phyloP scores from a whole-genome alignment of 768 basidiomycete species.

The Auricularia cornea region DNA sequence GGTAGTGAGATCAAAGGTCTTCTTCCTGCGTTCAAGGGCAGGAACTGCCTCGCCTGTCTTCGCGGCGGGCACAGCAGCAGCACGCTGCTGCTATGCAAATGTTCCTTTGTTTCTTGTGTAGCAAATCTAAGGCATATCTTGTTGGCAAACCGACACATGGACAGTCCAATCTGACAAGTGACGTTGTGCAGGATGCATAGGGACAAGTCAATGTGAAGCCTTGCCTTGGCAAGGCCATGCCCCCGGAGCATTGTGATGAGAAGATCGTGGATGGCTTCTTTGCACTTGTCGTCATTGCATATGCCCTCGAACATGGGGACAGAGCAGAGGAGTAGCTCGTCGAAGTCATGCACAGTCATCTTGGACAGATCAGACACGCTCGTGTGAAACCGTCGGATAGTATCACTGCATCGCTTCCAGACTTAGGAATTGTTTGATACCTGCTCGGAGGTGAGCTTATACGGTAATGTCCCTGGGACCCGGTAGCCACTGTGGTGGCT shows the following conservation, averaged over 20 bases:
- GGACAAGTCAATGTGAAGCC: conserved; percentile 3
- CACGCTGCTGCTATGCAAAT: conserved; percentile 16
- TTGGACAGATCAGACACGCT: conserved; percentile 4
- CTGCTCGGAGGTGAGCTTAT: too few species aligned
- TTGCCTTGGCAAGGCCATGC: conserved; percentile 9
- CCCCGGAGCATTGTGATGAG: background rate
- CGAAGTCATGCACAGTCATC: conserved; percentile 6
- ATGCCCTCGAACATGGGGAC: background rate
- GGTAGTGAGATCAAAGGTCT: conserved; percentile 23
- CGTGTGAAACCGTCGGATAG: conserved; percentile 4
- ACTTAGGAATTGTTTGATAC: conserved; percentile 1
- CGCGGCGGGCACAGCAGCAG: background rate
- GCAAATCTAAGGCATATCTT: conserved; percentile 14
- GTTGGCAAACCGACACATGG: conserved; percentile 14
- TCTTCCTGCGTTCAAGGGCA: conserved; percentile 4
- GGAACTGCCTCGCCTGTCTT: conserved; percentile 3
- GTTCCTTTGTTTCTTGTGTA: conserved; percentile 25
- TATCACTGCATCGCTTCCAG: conserved; percentile 4
- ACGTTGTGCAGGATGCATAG: conserved; percentile 14
- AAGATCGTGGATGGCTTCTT: background rate
- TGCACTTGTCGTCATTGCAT: background rate
- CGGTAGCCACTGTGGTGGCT: too few species aligned
- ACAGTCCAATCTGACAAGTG: conserved; percentile 14
- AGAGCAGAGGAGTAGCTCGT: background rate
- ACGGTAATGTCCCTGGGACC: too few species aligned